A percentile compares a stretch with the other conserved stretches of the same genome.
Evolutionary conservation across 108 stramenopile species (phyloP).

Genomic region (Mayamaea pseudoterrestris): DNA sequence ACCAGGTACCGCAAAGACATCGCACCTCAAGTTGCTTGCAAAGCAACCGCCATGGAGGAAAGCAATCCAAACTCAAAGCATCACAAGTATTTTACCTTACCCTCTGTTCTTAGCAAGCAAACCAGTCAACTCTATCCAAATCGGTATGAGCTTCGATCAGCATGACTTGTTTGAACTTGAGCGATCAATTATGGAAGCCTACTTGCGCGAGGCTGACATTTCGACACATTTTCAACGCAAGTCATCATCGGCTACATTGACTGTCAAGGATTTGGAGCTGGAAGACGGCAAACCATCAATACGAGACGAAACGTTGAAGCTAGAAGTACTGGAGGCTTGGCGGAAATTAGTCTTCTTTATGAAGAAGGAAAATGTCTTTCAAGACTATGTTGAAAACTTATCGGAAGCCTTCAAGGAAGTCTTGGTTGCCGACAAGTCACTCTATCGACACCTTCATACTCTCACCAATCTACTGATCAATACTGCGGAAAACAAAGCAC

Average conservation of each 20-base stretch:
- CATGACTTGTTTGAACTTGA: too few species aligned
- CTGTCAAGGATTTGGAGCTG: not conserved
- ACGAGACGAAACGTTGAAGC: not conserved
- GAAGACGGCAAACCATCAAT: not conserved
- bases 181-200: too few species aligned
- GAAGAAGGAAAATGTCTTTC: slow-evolving; percentile 2
- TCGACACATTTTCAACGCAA: not conserved
- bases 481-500: slow-evolving; percentile 12
- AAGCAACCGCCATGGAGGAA: too few species aligned
- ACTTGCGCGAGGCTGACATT: too few species aligned
- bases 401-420: not conserved
- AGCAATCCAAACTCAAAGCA: too few species aligned
- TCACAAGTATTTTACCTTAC: too few species aligned
- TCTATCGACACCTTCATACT: slow-evolving; percentile 5
- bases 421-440: not conserved
- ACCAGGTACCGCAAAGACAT: too few species aligned
- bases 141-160: too few species aligned
- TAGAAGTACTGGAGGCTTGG: slow-evolving; percentile 13
- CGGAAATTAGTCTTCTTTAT: slow-evolving; percentile 1
- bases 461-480: slow-evolving; percentile 18
- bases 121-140: too few species aligned
- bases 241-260: too few species aligned
- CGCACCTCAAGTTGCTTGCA: too few species aligned
- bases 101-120: too few species aligned
- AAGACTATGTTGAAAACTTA: not conserved